Base-by-base conservation (phyloP, 2,329 filamentous ascomycete species). In the Phaeosphaeria sp. region DNA sequence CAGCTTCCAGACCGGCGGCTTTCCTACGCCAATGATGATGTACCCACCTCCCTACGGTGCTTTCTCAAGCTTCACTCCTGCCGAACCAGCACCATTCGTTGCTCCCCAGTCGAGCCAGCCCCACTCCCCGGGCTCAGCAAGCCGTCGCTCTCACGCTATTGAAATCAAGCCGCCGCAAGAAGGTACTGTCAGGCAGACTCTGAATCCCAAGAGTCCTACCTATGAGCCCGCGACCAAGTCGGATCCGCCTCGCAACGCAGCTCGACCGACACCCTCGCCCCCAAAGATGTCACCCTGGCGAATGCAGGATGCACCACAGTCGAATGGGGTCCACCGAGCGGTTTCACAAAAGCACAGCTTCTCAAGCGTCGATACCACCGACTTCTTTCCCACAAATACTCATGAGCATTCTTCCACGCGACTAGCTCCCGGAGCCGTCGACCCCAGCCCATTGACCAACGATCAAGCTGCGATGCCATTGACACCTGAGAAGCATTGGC, bases 311-410 rank as follows among this genome's bases (percentile, higher is more conserved):
- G 57, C 43, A n/a, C 54, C 51, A 27, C 53, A 52, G 45, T 52
- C 55, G 56, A 43, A 63, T 63, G 25, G 60, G 61, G 39, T 50
- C 17, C 47, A 57, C 15, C 63, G 55, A 15, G 51, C 51, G n/a
- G 49, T 73, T 17, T 70, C 67, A 49, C 73, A 74, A 47, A 74
- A 76, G 59, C 68, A 64, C 33, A 79, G 77, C 57, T 56, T 77
- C 24, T 77, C 77, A 4, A 78, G 76, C 55, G 71, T 79, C 43
- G 74, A 76, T 49, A 79, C 77, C 6, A 75, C 72, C 21, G 77
- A 79, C 55, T 79, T 79, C 66, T 79, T 79, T 44, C 77, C 77
- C 9, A 74, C 64, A 8, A 78, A 78, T 47, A 74, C 77, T 9
- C 74, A 78, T 30, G 76, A 78, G 60, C 72, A 78, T 61, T 78